Conservation (phyloP, 139 green algal genomes). For the Chlorella sorokiniana region DNA sequence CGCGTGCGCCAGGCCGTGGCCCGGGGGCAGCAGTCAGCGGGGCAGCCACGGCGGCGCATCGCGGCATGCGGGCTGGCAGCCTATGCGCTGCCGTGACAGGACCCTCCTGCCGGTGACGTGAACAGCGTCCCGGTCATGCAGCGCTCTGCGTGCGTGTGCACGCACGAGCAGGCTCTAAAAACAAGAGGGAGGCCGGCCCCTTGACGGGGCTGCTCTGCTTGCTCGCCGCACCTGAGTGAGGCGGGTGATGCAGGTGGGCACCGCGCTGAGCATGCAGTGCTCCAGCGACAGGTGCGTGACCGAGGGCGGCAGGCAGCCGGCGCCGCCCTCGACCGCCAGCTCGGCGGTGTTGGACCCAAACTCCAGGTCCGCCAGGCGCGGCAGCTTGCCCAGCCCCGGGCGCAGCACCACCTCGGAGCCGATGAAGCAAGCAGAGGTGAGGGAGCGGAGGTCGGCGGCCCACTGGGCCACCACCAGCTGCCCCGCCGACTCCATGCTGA, state of each 20-base stretch:
- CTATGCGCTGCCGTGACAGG: too few relatives aligned
- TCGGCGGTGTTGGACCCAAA: slow-evolving; percentile 8
- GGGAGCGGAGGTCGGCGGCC: not conserved
- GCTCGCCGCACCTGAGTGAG: not conserved
- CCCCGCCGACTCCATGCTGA: not conserved
- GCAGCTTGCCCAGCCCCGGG: slow-evolving; percentile 21
- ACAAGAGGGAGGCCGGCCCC: too few relatives aligned
- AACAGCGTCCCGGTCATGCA: too few relatives aligned
- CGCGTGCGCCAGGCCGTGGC: not conserved
- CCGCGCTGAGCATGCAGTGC: slow-evolving; percentile 5
- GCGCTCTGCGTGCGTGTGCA: too few relatives aligned
- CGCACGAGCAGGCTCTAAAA: too few relatives aligned
- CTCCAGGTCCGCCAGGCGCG: slow-evolving; percentile 2
- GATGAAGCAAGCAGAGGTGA: slow-evolving; percentile 14
- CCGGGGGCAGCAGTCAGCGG: not conserved
- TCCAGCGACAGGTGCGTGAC: slow-evolving; percentile 17
- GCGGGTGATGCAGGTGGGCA: not conserved
- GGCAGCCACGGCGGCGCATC: not conserved
- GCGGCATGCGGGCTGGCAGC: too few relatives aligned
- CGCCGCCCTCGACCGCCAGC: not conserved
- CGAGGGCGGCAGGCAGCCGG: not conserved
- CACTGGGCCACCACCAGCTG: slow-evolving; percentile 15
- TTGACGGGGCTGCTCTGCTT: not conserved
- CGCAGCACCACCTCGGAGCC: not conserved
- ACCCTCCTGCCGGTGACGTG: too few relatives aligned